Base-by-base conservation (phyloP, 2,329 filamentous ascomycete species). In the Aspergillus transmontanensis region DNA sequence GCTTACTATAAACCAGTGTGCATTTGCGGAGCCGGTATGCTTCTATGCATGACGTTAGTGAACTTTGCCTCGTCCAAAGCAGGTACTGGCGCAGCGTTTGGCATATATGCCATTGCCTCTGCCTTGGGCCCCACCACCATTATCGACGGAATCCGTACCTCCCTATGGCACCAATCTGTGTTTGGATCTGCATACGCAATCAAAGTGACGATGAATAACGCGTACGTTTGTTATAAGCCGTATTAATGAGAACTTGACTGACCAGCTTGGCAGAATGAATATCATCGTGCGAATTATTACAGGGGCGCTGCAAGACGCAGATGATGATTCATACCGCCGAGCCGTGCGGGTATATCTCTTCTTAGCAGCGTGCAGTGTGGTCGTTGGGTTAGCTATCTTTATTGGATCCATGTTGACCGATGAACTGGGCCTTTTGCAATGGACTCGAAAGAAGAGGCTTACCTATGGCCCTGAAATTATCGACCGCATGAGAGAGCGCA, bases 121-220 rank as follows among this genome's bases (percentile, higher is more conserved):
- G 83, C 81, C 0, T 77, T 89, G 1, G 86, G 86, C 0, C 85
- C 86, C 0, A 87, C 86, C 0, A 79, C 83, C 4, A 86, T 89
- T 62, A 87, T 89, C 58, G 87, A 89, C 69, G 79, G 83, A 26
- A 86, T 88, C 30, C 84, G 87, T 19, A 87, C 86, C 0, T 81
- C 82, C 0, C 83, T 89, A 73, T 87, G 85, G 84, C 80, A 87
- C 30, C 84, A 86, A 61, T 84, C 84, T 2, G 84, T 87, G 0
- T 89, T 89, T 62, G 87, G 86, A 0, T 84, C 85, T 0, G 87
- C 84, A 0, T 89, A 88, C 63, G 81, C 85, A 1, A 73, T 88
- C 61, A 89, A 89, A 63, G 83, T 89, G 41, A 84, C 84, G 26
- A 85, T 88, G 70, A 88, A 89, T 70, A 89, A 89, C 60, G 77